Evolutionary conservation across 768 basidiomycete genomes (phyloP).

Genomic region (Boletus subparvulus): DNA sequence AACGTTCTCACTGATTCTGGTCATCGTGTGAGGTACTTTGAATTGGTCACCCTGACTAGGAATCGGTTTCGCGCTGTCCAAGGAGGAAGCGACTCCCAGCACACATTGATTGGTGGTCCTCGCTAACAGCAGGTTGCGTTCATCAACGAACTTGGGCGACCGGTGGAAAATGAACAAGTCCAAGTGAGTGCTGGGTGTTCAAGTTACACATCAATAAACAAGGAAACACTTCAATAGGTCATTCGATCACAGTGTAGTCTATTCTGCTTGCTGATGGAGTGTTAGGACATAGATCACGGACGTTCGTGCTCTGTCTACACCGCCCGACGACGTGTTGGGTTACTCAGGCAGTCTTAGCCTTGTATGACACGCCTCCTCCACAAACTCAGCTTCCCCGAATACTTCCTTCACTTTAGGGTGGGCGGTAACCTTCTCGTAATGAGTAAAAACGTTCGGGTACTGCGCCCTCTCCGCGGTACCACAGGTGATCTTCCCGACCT

Average conservation of each 20-base stretch:
- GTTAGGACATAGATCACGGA: no score
- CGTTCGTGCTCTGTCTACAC: background rate
- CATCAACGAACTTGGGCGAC: background rate
- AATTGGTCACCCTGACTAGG: background rate
- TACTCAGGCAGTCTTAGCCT: constrained; percentile 5
- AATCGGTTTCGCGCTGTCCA: background rate
- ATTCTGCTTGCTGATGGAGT: no score
- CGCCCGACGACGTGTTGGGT: background rate
- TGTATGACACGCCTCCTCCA: constrained; percentile 17
- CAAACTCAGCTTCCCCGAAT: constrained; percentile 21
- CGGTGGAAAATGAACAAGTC: background rate
- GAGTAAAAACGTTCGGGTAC: constrained; percentile 27
- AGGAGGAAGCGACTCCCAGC: background rate
- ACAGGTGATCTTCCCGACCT: constrained; percentile 24
- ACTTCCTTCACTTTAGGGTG: constrained; percentile 19
- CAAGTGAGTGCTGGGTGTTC: no score
- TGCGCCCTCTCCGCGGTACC: constrained; percentile 26
- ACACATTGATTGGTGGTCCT: background rate
- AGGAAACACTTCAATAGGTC: no score
- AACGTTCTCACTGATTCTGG: background rate
- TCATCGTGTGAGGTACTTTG: background rate
- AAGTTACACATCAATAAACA: no score
- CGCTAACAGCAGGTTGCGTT: background rate
- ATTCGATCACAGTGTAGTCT: no score
- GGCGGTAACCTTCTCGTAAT: constrained; percentile 22